Conservation (phyloP, 148 eudicot genomes). For the Polygonum maritimum region DNA sequence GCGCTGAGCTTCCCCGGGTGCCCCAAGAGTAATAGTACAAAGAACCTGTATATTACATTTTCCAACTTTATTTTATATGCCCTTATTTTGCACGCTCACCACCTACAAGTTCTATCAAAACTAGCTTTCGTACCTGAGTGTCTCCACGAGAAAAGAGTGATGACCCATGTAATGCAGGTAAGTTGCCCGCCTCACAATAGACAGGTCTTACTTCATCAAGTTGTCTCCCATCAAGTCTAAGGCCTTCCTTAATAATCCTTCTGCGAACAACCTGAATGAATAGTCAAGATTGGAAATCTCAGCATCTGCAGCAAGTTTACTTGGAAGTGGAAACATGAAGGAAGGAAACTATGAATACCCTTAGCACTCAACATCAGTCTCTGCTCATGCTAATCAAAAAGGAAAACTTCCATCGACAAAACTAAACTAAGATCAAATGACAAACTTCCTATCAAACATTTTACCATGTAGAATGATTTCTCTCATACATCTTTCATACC, state of each 20-base stretch:
- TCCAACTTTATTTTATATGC: not conserved
- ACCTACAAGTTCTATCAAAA: not conserved
- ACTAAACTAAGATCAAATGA: not conserved
- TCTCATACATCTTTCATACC: not conserved
- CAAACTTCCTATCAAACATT: not conserved
- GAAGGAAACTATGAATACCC: not conserved
- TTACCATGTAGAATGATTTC: not conserved
- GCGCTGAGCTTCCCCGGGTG: conserved; percentile 88
- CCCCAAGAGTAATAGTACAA: conserved; percentile 92
- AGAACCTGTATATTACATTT: conserved; percentile 47
- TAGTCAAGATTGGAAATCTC: conserved; percentile 1
- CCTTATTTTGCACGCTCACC: not conserved
- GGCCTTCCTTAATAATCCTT: conserved; percentile 73
- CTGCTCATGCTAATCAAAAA: not conserved
- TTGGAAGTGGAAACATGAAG: not conserved
- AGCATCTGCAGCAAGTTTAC: not conserved
- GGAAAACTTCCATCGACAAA: not conserved
- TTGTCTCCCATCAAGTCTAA: conserved; percentile 81
- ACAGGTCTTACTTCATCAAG: conserved; percentile 93
- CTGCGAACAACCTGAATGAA: conserved; percentile 64
- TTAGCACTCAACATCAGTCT: not conserved
- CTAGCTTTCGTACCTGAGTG: conserved; percentile 55
- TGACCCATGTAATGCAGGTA: conserved; percentile 83
- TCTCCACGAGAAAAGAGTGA: conserved; percentile 89
- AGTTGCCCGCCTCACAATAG: conserved; percentile 78